Evolutionary conservation across 2,329 filamentous ascomycete species (phyloP), one percentile per base, ranked within the genome.

Genomic region (Trichoderma sp.): DNA sequence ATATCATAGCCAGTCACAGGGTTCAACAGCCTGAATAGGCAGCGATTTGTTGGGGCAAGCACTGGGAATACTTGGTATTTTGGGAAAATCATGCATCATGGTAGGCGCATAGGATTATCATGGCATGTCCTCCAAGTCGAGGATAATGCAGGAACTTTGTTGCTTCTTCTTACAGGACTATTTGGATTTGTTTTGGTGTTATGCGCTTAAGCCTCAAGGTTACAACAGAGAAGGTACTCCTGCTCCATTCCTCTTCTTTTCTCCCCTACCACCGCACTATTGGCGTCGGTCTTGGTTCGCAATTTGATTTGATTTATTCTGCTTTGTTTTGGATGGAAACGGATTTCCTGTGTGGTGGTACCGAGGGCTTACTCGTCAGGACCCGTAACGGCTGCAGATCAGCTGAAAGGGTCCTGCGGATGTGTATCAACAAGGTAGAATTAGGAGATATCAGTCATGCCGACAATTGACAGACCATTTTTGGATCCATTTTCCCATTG

Each of bases 81-180:
- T 2, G 26, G 21, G 34, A 34, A 50, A 41, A 41, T 50, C 14
- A 41, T 14, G 48, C 30, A 60, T 50, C 57, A 43, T 41, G 45
- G 45, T 26, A n/a, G 57, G 57, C 57, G 57, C 45, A 50, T 9
- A 24, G 52, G 52, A 39, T 56, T 17, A 26, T 43, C 6, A n/a
- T 41, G 14, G 57, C 19, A 50, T 41, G 28, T 45, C 3, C 15
- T 43, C 45, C n/a, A 12, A 21, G 30, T 10, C 9, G 30, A 50
- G 19, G 56, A 41, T 44, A 44, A 48, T 48, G 56, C 17, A 51
- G 47, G 39, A 30, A 61, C 30, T 30, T 12, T 5, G 41, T 10
- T 30, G 44, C 24, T 52, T 17, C 15, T 50, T 59, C 41, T 48
- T 19, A 19, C 4, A 45, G 7, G 17, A 45, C 5, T 19, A 45